Conservation (phyloP, 345 rosid species). For the Litchi chinensis region DNA sequence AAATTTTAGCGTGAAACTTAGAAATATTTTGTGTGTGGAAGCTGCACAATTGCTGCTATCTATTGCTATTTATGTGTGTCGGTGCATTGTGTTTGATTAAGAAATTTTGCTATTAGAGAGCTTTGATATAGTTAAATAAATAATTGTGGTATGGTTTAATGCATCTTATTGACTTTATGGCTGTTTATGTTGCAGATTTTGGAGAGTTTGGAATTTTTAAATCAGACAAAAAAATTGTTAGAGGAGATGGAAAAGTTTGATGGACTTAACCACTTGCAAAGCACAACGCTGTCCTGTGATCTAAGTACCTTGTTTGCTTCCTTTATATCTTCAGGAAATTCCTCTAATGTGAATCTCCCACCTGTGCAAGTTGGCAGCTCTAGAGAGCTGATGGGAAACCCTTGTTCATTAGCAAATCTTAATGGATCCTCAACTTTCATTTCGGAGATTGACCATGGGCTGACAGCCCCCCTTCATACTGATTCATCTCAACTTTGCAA, state of each 20-base stretch:
- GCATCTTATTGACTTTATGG: slow-evolving; percentile 6
- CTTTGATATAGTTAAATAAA: background rate
- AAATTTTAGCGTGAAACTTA: background rate
- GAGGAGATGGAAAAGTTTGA: slow-evolving; percentile 29
- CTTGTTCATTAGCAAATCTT: slow-evolving; percentile 36
- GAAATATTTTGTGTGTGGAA: background rate
- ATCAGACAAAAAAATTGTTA: slow-evolving; percentile 53
- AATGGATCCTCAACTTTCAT: slow-evolving; percentile 17
- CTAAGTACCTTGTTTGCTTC: slow-evolving; percentile 64
- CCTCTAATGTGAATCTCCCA: slow-evolving; percentile 39
- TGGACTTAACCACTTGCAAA: slow-evolving; percentile 28
- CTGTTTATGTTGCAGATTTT: slow-evolving; percentile 51
- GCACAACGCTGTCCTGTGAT: slow-evolving; percentile 40
- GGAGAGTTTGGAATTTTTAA: slow-evolving; percentile 59
- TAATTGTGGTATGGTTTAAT: slow-evolving; percentile 1
- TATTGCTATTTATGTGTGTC: background rate
- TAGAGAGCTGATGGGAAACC: slow-evolving; percentile 42
- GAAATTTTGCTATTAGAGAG: background rate
- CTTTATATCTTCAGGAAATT: slow-evolving; percentile 32
- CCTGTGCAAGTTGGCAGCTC: slow-evolving; percentile 41
- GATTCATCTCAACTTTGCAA: slow-evolving; percentile 22
- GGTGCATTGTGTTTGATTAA: background rate
- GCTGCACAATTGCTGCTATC: background rate
- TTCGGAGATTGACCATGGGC: slow-evolving; percentile 19
- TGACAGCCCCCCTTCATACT: slow-evolving; percentile 7